A percentile compares a stretch with the other conserved stretches of the same genome.
Evolutionary conservation across 2,329 filamentous ascomycete genomes (phyloP).

Genomic region (Alternaria dauci): DNA sequence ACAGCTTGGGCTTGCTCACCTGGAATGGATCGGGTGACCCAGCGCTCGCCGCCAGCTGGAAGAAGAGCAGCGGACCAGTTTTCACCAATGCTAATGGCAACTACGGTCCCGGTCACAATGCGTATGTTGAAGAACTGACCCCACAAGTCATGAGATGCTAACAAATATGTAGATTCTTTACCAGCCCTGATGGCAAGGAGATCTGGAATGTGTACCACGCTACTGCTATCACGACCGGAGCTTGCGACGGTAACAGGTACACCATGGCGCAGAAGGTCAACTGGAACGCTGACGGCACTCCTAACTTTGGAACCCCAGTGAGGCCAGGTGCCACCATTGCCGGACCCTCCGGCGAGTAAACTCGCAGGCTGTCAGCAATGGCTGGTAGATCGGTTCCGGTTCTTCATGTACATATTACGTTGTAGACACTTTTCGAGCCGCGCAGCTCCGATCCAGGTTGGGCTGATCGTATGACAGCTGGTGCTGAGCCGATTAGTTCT

Average conservation of each 20-base stretch:
- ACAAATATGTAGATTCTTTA: slow-evolving; percentile 59
- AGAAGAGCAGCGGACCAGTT: slow-evolving; percentile 60
- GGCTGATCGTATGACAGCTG: background rate
- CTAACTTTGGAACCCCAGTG: slow-evolving; percentile 58
- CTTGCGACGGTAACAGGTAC: slow-evolving; percentile 64
- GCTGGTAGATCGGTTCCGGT: background rate
- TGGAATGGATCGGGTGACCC: slow-evolving; percentile 63
- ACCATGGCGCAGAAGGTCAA: slow-evolving; percentile 63
- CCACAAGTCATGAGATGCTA: background rate
- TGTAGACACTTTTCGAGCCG: background rate
- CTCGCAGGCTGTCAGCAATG: background rate
- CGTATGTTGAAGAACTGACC: slow-evolving; percentile 31
- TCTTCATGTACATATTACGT: background rate
- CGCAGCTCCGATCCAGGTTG: background rate
- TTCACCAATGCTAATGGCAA: slow-evolving; percentile 64
- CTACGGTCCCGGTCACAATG: slow-evolving; percentile 65
- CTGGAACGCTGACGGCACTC: slow-evolving; percentile 61
- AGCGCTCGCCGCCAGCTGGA: slow-evolving; percentile 56
- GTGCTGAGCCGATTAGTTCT: background rate
- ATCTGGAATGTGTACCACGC: slow-evolving; percentile 67
- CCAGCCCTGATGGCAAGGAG: slow-evolving; percentile 63
- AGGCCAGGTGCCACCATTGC: slow-evolving; percentile 41
- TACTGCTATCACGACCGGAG: slow-evolving; percentile 58
- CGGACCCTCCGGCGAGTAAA: slow-evolving; percentile 49
- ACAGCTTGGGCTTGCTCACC: slow-evolving; percentile 63